A percentile compares a stretch with the other conserved stretches of the same genome.
Conservation (phyloP, 1,284 basidiomycete genomes). For the Schizophyllum amplum region DNA sequence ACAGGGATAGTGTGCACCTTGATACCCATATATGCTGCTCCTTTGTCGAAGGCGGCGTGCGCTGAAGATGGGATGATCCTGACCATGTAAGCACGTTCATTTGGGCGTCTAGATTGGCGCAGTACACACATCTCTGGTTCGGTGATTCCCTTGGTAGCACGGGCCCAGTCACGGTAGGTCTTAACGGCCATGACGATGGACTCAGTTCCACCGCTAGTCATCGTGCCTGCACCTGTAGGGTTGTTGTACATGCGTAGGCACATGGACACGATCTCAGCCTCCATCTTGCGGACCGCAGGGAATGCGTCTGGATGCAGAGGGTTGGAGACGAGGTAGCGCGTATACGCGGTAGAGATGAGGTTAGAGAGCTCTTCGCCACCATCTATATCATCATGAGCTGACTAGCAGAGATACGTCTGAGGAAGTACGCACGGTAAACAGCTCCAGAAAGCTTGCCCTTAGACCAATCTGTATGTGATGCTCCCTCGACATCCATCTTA, state of each 20-base stretch:
- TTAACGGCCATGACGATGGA: constrained; percentile 94
- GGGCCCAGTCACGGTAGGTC: constrained; percentile 91
- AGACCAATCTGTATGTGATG: constrained; percentile 49
- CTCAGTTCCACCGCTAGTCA: constrained; percentile 95
- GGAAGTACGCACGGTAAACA: constrained; percentile 64
- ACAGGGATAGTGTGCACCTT: constrained; percentile 88
- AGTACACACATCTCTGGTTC: constrained; percentile 84
- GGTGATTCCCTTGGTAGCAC: constrained; percentile 77
- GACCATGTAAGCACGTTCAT: constrained; percentile 1
- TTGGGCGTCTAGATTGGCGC: neutral
- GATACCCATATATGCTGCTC: constrained; percentile 84
- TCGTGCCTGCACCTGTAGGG: constrained; percentile 80
- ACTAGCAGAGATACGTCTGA: constrained; percentile 5
- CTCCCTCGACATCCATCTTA: constrained; percentile 60
- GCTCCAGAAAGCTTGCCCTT: constrained; percentile 80
- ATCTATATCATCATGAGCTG: constrained; percentile 34
- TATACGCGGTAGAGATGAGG: constrained; percentile 63
- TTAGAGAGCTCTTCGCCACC: constrained; percentile 78
- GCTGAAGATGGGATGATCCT: constrained; percentile 83
- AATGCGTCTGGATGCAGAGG: constrained; percentile 96
- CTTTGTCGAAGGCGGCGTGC: constrained; percentile 96
- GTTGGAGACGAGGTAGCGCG: constrained; percentile 74
- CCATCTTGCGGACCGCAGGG: constrained; percentile 94
- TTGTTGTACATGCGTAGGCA: constrained; percentile 83
- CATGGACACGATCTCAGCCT: constrained; percentile 95